Evolutionary conservation across 148 eudicot species (phyloP).

Genomic region (Camellia japonica): DNA sequence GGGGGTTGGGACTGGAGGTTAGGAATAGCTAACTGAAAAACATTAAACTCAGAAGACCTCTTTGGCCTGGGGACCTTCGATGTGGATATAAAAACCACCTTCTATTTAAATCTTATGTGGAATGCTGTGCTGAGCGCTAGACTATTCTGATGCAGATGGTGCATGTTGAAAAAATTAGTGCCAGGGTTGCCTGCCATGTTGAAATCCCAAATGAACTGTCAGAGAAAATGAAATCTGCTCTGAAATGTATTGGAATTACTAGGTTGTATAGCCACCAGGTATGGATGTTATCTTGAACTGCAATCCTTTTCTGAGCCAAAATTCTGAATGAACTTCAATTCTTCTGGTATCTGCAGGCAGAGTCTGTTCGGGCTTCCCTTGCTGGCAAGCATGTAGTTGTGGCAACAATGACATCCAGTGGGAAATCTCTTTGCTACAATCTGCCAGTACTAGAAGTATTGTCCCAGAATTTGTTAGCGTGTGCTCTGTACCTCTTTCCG

Average conservation of each 20-base stretch:
- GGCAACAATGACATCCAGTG: constrained; percentile 96
- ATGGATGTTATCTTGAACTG: constrained; percentile 6
- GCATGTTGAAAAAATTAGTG: constrained; percentile 75
- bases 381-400: constrained; percentile 80
- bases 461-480: constrained; percentile 59
- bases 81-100: background rate
- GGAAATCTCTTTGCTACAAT: constrained; percentile 99
- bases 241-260: constrained; percentile 59
- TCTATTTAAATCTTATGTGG: background rate
- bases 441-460: constrained; percentile 82
- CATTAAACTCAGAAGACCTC: background rate
- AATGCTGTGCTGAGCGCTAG: constrained; percentile 2
- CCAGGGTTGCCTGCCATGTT: constrained; percentile 56
- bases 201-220: constrained; percentile 76
- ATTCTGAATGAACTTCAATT: background rate
- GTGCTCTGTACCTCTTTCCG: constrained; percentile 90
- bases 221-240: constrained; percentile 51
- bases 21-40: background rate
- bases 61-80: background rate
- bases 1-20: background rate
- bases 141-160: constrained; percentile 58
- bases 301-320: constrained; percentile 2
- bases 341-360: constrained; percentile 50
- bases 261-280: constrained; percentile 96
- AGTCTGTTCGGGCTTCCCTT: constrained; percentile 81